Base-by-base conservation (phyloP, 208 protist genomes). In the Trypanosoma cruzi region DNA sequence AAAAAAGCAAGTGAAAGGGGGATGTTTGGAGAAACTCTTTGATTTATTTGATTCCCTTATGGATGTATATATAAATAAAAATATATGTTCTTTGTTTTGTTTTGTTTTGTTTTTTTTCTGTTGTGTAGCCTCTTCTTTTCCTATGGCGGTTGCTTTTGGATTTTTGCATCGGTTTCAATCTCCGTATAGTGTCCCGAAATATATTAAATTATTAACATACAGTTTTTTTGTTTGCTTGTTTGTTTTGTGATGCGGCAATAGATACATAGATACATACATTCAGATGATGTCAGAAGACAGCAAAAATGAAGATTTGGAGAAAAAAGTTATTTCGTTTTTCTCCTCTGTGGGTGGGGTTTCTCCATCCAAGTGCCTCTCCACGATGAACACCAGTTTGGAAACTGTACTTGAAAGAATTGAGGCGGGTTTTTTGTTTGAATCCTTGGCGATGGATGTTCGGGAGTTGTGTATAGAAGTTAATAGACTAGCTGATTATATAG, bases 381-480 rank as follows among this genome's bases (percentile, higher is more conserved):
- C 70, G 31, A 34, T 75, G 32, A 75, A 64, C 55, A 65, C 67
- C 31, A 75, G 70, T 34, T 36, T 75, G 48, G 61, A 64, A 29
- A 68, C 54, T 50, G 46, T 64, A 24, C 10, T 68, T 18, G 36
- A 44, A 7, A 53, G 55, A 34, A 55, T 75, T 58, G 70, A 75
- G 20, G 46, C 40, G 31, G 40, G 53, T 31, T 68, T 63, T 34
- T 5, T 37, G 24, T 46, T 66, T n/a, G 58, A 68, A 7, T 40
- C 32, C 11, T 50, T 76, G 20, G 64, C 64, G 40, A 16, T 37
- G 14, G 64, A 76, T 61, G 57, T 71, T 11, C 71, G 64, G 60
- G 48, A 55, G 20, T 18, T 76, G 20, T 76, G 71, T 37, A 70
- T 70, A 54, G 71, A 76, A 24, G 54, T 76, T 29, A 76, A 76